Evolutionary conservation across 2,329 filamentous ascomycete genomes (phyloP), one percentile per base, ranked within the genome.

Genomic region (Ophiocordyceps camponoti-leonardi): DNA sequence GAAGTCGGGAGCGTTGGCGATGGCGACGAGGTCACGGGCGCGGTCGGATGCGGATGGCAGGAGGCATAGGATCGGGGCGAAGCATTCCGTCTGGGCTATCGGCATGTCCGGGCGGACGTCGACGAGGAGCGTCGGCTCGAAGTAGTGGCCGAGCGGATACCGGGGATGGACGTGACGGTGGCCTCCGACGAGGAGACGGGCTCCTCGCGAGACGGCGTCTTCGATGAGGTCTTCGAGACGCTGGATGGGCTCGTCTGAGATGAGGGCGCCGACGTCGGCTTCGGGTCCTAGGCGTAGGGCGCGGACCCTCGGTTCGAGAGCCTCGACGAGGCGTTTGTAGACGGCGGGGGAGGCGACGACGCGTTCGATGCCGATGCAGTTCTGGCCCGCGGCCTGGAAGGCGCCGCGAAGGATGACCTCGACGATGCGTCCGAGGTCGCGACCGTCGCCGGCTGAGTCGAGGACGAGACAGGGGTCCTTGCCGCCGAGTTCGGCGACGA

Each of bases 301-400:
- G 49, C 72, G 71, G 52, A 96, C 85, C 49, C 83, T 80, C 12
- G 83, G 81, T 44, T 78, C 73, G 19, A 98, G 75, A 49, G 79
- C 70, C 6, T 69, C 62, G 45, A 94, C 66, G 20, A 98, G 74
- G 46, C 69, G 69, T 50, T 83, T 71, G 66, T 96, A 94, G 44
- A 85, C n/a, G 6, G 31, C 13, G 31, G 31, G 4, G 16, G 84
- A 73, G 22, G 83, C 86, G 53, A 96, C 81, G 57, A 96, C 81
- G 46, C 92, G 83, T 67, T 98, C 92, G 53, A 95, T 90, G 46
- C 92, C 92, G 58, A 98, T 90, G 64, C 92, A 98, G 66, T 98
- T 98, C 63, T 98, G 92, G 1, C 92, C 92, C 16, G 87, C 82
- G 44, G 87, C 87, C 63, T 98, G 92, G 65, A 96, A 98, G 11